Conservation (phyloP, 2,329 filamentous ascomycete genomes). For the Monosporascus ibericus region DNA sequence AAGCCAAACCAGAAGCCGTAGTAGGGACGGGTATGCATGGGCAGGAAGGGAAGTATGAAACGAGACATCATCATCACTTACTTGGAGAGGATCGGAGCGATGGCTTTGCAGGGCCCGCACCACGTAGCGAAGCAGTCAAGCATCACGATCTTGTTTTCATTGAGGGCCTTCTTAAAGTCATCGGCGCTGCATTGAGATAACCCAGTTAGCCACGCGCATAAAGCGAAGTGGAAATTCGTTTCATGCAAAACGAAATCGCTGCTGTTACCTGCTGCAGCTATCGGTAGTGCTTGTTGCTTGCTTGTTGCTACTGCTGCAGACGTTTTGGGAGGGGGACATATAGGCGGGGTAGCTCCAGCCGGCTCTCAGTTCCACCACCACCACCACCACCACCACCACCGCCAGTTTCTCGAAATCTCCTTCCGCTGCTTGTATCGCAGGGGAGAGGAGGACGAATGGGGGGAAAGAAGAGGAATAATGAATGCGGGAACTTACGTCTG, state of each 20-base stretch:
- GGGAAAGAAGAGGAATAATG: not conserved
- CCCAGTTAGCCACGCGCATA: not conserved
- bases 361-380: not conserved
- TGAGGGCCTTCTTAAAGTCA: slow-evolving; percentile 22
- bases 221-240: not conserved
- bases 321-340: too few species aligned
- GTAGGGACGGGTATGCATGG: slow-evolving; percentile 6
- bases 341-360: not conserved
- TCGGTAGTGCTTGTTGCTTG: not conserved
- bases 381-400: too few species aligned
- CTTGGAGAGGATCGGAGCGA: slow-evolving; percentile 69
- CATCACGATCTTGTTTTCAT: slow-evolving; percentile 55
- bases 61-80: slow-evolving; percentile 31
- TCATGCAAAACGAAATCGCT: not conserved
- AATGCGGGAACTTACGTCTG: slow-evolving; percentile 24
- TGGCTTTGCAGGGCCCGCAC: slow-evolving; percentile 94
- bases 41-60: not conserved
- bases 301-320: too few species aligned
- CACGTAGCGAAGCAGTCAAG: slow-evolving; percentile 85
- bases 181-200: slow-evolving; percentile 19
- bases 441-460: slow-evolving; percentile 5
- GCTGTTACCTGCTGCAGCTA: not conserved
- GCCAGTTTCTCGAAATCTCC: too few species aligned
- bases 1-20: not conserved
- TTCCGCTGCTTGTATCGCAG: not conserved